Evolutionary conservation across 805 yeast species (phyloP), one percentile per base, ranked within the genome.

Genomic region (Kazachstania bromeliacearum): DNA sequence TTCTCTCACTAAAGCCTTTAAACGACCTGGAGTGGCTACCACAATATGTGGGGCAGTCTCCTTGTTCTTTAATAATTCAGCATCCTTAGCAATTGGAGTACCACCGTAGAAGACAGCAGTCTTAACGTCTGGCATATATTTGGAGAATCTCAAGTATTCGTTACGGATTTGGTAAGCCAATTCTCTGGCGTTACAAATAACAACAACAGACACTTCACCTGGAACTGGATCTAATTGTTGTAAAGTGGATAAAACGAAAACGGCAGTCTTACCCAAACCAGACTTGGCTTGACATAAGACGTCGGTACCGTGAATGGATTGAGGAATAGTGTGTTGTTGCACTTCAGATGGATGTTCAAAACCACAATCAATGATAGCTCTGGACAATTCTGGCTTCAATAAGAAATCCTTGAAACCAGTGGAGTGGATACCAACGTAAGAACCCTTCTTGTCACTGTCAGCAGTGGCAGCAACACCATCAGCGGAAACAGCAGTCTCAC

Each of bases 301-400:
- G 60, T 89, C 98, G 44, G 95, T 89, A 59, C 97, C 98, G 52
- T 89, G 81, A 58, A 89, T 85, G 39, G 96, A 84, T 68, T 92
- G 97, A 37, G 98, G 98, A 57, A 89, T 92, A 66, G 96, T 85
- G 51, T 85, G 89, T 70, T 89, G 98, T 70, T 89, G 98, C 49
- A 89, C 98, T 80, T 89, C 98, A 48, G 96, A 85, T 48, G 98
- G 98, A 70, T 89, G 98, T 71, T 89, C 98, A 62, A 89, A 89
- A 72, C 98, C 98, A 72, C 96, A 87, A 67, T 89, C 98, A 50
- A 88, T 94, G 60, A 89, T 89, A 47, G 98, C 98, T 68, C 98
- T 82, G 56, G 89, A 73, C 51, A 89, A 74, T 69, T 92, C 98
- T 22, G 97, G 96, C 70, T 92, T 92, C 65, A 89, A 75, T 57